Evolutionary conservation across 495 filamentous ascomycete species (phyloP).

Genomic region (Podospora pseudoanserina): DNA sequence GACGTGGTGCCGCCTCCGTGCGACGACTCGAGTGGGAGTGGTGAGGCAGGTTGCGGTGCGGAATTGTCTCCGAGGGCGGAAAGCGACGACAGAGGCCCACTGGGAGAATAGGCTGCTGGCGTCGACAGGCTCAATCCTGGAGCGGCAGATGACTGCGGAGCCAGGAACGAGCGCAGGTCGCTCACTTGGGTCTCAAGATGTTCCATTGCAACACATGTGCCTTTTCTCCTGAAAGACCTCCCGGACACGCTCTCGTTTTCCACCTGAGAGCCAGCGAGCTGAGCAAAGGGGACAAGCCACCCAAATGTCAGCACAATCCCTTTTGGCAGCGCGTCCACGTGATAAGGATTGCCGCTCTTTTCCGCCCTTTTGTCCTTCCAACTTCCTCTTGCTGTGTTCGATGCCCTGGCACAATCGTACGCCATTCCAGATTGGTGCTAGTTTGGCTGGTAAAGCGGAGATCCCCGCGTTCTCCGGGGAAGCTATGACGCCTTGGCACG

Average conservation of each 20-base stretch:
- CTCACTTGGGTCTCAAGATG: constrained; percentile 53
- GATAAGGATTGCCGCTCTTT: not conserved
- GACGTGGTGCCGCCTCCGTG: constrained; percentile 5
- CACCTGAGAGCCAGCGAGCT: not conserved
- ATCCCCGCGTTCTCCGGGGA: not conserved
- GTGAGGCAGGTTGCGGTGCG: constrained; percentile 20
- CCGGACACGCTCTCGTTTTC: not conserved
- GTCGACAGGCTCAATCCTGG: constrained; percentile 18
- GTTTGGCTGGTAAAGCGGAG: not conserved
- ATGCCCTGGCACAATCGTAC: not conserved
- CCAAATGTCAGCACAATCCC: not conserved
- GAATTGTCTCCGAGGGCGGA: constrained; percentile 40
- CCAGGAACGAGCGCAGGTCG: constrained; percentile 51
- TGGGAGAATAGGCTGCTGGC: constrained; percentile 14
- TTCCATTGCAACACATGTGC: constrained; percentile 39
- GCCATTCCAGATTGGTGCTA: not conserved
- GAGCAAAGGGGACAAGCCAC: not conserved
- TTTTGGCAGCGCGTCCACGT: not conserved
- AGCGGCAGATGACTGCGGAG: constrained; percentile 25
- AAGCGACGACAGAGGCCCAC: constrained; percentile 27
- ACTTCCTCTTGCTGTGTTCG: not conserved
- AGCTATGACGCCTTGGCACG: not conserved
- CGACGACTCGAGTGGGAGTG: constrained; percentile 11
- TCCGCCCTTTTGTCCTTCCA: not conserved
- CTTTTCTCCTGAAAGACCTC: not conserved